Evolutionary conservation across 2,329 filamentous ascomycete species (phyloP), one percentile per base, ranked within the genome.

Genomic region (Lasiodiplodia sp.): DNA sequence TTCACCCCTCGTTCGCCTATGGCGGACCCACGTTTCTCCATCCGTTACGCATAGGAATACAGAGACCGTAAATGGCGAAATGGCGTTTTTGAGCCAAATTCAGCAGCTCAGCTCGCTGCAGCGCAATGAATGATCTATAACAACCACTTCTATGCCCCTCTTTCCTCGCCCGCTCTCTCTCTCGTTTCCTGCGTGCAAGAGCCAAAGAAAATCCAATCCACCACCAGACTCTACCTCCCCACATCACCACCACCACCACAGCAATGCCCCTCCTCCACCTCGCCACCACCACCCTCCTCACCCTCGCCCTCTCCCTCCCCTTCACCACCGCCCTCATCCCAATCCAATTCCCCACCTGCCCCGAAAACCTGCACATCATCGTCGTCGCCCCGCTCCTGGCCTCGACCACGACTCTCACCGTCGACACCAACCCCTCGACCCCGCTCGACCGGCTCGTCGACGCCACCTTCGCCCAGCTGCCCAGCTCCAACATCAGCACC

Each of bases 321-420:
- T 10, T 18, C 40, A 10, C 49, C 49, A 25, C 49, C 53, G 53
- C 56, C 21, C 23, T 47, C 37, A 31, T 44, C 8, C 38, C 57
- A 14, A 6, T 60, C 23, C 21, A 47, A 7, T 28, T 47, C 25
- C 47, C 62, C 28, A 18, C 44, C 47, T 65, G 44, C 23, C 25
- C 37, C 31, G 44, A 52, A 52, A 47, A 47, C 47, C 12, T 44
- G 2, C 51, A 65, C 23, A 23, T 65, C 47, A 53, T 65, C 34
- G 23, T 53, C 62, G 47, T n/a, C 44, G 14, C 44, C 25, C 21
- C 40, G 14, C 40, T 23, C 4, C 21, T 28, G 14, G 21, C 8
- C 12, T 14, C 25, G 11, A 23, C 49, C 49, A 11, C 21, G 44
- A 8, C 49, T 21, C 21, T 2, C 49, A 25, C 18, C n/a, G 1